Evolutionary conservation across 148 eudicot genomes (phyloP).

Genomic region (Amaranthus hypochondriacus): DNA sequence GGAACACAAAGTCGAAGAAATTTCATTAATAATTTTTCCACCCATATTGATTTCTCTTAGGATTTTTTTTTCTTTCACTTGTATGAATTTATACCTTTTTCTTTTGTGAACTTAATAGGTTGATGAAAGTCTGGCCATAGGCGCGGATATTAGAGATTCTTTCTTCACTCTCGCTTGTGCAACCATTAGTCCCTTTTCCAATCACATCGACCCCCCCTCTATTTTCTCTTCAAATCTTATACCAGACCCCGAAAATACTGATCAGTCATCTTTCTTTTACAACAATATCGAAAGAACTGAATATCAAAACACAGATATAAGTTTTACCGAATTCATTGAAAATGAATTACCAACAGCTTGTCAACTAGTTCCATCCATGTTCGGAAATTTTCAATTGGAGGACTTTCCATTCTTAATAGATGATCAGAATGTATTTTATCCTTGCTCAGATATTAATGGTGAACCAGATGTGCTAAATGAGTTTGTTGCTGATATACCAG

Average conservation of each 20-base stretch:
- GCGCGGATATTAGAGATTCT: conserved; percentile 36
- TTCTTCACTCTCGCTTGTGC: conserved; percentile 30
- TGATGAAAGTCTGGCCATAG: conserved; percentile 43
- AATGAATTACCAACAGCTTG: conserved; percentile 20
- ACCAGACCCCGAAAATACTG: conserved; percentile 24
- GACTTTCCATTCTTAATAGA: conserved; percentile 7
- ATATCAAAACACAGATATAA: conserved; percentile 24
- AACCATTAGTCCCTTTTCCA: background rate
- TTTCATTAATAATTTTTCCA: too few relatives aligned
- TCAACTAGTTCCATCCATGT: conserved; percentile 16
- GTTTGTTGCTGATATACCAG: conserved; percentile 17
- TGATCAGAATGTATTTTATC: conserved; percentile 23
- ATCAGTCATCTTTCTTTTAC: conserved; percentile 20
- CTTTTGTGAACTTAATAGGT: conserved; percentile 31
- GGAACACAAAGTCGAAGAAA: too few relatives aligned
- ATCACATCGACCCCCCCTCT: conserved; percentile 8
- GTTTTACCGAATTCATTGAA: conserved; percentile 16
- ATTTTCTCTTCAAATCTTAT: conserved; percentile 26
- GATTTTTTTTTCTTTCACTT: too few relatives aligned
- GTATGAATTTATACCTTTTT: too few relatives aligned
- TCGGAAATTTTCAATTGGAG: conserved; percentile 12
- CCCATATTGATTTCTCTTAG: too few relatives aligned
- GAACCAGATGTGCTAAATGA: conserved; percentile 21
- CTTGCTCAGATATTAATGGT: conserved; percentile 18
- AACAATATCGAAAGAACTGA: conserved; percentile 10